Base-by-base conservation (phyloP, 345 rosid species). In the Eucalyptus paniculata region DNA sequence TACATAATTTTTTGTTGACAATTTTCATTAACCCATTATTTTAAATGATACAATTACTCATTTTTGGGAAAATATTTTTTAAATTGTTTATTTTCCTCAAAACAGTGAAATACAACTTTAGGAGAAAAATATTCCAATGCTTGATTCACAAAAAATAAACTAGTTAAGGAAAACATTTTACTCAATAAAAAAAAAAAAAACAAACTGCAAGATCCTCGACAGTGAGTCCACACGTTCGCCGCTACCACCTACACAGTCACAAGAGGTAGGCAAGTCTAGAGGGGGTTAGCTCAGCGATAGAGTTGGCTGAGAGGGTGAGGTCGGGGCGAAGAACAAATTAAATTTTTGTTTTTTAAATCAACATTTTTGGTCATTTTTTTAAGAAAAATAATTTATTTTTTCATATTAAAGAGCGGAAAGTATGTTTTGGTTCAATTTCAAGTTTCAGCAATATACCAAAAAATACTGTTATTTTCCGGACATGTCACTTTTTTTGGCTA, bases 1-100 rank as follows among this genome's bases (percentile, higher is more conserved):
- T 19, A 53, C 0, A 0, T 53, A 8, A 19, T 2, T 53, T 53
- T 53, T 2, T 53, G 24, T 53, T 0, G 0, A 53, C 4, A 8
- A 53, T 0, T 19, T 53, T 53, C 58, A 53, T 53, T 53, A 53
- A 53, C 58, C 11, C 24, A 19, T 19, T 53, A 53, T 53, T 53
- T 53, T 53, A 53, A 19, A 53, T 19, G 24, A 53, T 19, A 19
- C 24, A 19, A 19, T 19, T 53, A 53, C 58, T 19, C 24, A 53
- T 53, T 53, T 53, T 19, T 19, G 24, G 24, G 26, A 53, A 53
- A 53, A 0, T 3, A 53, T 19, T 53, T 19, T 53, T 53, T 19
- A 53, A 53, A 53, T 53, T 19, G 10, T 53, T 19, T 11, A 19
- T 53, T 53, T 53, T 53, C 24, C 58, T 8, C 5, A 2, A 53